Base-by-base conservation (phyloP, 768 basidiomycete species). In the Kwoniella dendrophila region DNA sequence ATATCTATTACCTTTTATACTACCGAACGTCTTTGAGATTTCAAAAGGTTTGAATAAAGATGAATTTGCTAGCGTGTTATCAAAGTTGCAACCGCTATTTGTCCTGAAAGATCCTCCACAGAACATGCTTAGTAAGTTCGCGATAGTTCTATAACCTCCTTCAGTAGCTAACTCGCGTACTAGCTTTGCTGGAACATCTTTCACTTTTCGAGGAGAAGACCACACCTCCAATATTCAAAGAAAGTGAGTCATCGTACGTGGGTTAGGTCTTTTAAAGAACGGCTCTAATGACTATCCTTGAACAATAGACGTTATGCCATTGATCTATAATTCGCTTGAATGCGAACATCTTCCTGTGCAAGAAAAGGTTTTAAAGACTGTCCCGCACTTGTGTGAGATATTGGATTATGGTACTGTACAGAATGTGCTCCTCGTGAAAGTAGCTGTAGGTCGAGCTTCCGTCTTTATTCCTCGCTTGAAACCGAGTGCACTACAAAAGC, bases 401-500 rank as follows among this genome's bases (percentile, higher is more conserved):
- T 88, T 97, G 48, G 94, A 98, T 78, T 98, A 96, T 74, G 90
- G 90, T 3, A 92, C 96, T 79, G 90, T 98, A 12, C 92, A 93
- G 70, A 85, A 87, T 12, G 87, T 93, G 2, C 79, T 96, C 40
- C 92, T 96, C 74, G 92, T 92, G 48, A 88, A 90, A 36, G 90
- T 96, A 59, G 92, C 92, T n/a, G 91, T 92, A 78, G 67, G 89
- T 75, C 27, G 36, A n/a, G n/a, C n/a, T n/a, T n/a, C n/a, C n/a
- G n/a, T n/a, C n/a, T n/a, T n/a, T n/a, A 41, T 40, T 43, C 63
- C 26, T 32, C 50, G 36, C 26, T 34, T 16, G 20, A 1, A 24
- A 53, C 22, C 27, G 3, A 32, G 16, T 26, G 34, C 49, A 38
- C 36, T 24, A 45, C 16, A 56, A 27, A 12, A 44, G 56, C 63